Base-by-base conservation (phyloP, 23 red algal genomes). In the Cyanidioschyzon merolae region DNA sequence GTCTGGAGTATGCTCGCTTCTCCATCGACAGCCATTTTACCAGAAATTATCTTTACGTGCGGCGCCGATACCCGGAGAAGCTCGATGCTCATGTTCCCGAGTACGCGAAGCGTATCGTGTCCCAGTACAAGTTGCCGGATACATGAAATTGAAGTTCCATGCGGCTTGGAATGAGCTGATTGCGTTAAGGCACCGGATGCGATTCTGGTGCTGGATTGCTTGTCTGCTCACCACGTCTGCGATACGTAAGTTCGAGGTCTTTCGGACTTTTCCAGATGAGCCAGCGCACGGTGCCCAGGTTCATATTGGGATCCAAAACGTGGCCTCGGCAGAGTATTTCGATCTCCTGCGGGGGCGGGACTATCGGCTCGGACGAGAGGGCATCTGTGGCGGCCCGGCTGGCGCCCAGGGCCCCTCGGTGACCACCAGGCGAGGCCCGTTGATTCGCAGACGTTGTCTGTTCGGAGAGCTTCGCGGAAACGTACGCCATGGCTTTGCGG, bases 241-340 rank as follows among this genome's bases (percentile, higher is more conserved):
- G 79, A 37, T 87, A 96, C n/a, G 75, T 58, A 67, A 96, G 83
- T 80, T 90, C 79, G 38, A 96, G 68, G 58, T 96, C 92, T 18
- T 77, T 77, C 7, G 86, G 92, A 37, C 80, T 79, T 78, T 81
- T 77, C 92, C 92, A 96, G 59, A 80, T 79, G 39, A 90, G 90
- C 74, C 88, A 80, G 45, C 79, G 84, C 67, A 90, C 83, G 27
- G 92, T 82, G 18, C 83, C 88, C 12, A 96, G 84, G 59, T 79
- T 90, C 92, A 90, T 96, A 18, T 77, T 74, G 7, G 79, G 74
- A 30, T 75, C 74, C 40, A 96, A 50, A 54, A 88, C 82, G 50
- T 89, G 83, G 50, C 88, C 85, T 45, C 85, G 79, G 71, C 92
- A 96, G 34, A 96, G 75, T 39, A 96, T 86, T 58, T 96, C 92